These are phyloP conservation scores for Rosa persica DNA, from an alignment of 306 rosid genomes.

Conservation along the genomic window DNA sequence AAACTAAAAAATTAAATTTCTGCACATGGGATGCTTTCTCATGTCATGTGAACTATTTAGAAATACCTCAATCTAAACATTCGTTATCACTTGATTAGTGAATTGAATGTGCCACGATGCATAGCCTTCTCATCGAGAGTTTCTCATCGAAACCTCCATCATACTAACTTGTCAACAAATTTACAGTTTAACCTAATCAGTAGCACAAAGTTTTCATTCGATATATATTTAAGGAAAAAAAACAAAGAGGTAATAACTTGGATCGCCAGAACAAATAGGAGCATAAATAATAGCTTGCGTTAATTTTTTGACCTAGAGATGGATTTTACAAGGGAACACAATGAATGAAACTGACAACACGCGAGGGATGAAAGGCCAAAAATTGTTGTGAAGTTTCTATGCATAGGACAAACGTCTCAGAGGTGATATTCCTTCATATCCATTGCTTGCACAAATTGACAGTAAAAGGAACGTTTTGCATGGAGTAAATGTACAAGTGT, in stretches of 20 bases:
- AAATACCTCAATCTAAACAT: no score
- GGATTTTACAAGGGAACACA: background rate
- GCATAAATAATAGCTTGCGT: background rate
- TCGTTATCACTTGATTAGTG: no score
- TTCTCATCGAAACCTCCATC: background rate
- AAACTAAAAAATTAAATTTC: no score
- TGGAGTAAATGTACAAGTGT: background rate
- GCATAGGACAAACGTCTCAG: background rate
- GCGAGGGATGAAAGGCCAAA: conserved; percentile 3
- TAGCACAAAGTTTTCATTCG: no score
- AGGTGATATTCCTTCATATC: conserved; percentile 1
- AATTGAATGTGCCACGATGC: no score
- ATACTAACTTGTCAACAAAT: background rate
- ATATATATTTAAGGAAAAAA: no score
- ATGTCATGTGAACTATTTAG: no score
- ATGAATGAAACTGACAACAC: background rate
- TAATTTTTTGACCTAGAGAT: background rate
- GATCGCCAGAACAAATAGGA: background rate
- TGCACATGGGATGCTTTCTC: no score
- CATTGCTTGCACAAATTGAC: background rate
- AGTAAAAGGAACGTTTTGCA: background rate
- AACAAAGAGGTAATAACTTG: no score
- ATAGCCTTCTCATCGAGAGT: no score
- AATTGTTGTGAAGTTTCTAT: background rate
- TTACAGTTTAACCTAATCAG: background rate